phyloP scores from a whole-genome alignment of 2,329 filamentous ascomycete genomes.

The Orbilia ellipsospora region DNA sequence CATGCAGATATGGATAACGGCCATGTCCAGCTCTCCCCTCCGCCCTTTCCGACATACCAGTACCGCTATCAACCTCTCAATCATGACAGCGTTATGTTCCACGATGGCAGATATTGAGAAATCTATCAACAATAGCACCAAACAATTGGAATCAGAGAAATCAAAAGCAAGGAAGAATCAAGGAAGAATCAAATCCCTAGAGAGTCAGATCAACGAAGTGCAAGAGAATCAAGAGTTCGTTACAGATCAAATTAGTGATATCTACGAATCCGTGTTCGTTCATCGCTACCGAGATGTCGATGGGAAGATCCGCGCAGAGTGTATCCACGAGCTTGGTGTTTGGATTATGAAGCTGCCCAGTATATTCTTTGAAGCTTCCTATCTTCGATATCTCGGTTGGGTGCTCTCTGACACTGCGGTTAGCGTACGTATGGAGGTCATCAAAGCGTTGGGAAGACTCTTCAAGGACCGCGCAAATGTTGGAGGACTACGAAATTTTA shows the following conservation, averaged over 20 bases:
- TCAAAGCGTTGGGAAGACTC: slow-evolving; percentile 82
- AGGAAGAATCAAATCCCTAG: slow-evolving; percentile 77
- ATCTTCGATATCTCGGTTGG: slow-evolving; percentile 95
- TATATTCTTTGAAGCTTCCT: slow-evolving; percentile 88
- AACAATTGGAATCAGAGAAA: slow-evolving; percentile 81
- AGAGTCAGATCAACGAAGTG: slow-evolving; percentile 77
- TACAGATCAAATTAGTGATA: slow-evolving; percentile 79
- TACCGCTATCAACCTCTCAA: slow-evolving; percentile 82
- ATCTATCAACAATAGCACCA: slow-evolving; percentile 78
- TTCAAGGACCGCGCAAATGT: slow-evolving; percentile 85
- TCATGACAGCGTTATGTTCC: slow-evolving; percentile 80
- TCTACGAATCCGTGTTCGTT: slow-evolving; percentile 94
- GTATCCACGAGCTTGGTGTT: slow-evolving; percentile 82
- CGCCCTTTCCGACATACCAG: slow-evolving; percentile 94
- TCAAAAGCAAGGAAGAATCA: slow-evolving; percentile 81
- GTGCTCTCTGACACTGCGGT: slow-evolving; percentile 84
- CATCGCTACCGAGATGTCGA: slow-evolving; percentile 97
- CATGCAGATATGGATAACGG: slow-evolving; percentile 86
- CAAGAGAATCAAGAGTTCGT: slow-evolving; percentile 76
- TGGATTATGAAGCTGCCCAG: slow-evolving; percentile 90
- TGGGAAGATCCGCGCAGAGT: slow-evolving; percentile 86
- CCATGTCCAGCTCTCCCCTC: slow-evolving; percentile 87
- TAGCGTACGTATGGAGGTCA: slow-evolving; percentile 81
- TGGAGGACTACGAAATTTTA: slow-evolving; percentile 82
- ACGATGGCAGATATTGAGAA: slow-evolving; percentile 77